Conservation (phyloP, 2,329 filamentous ascomycete species). For the Fusarium penzigii region DNA sequence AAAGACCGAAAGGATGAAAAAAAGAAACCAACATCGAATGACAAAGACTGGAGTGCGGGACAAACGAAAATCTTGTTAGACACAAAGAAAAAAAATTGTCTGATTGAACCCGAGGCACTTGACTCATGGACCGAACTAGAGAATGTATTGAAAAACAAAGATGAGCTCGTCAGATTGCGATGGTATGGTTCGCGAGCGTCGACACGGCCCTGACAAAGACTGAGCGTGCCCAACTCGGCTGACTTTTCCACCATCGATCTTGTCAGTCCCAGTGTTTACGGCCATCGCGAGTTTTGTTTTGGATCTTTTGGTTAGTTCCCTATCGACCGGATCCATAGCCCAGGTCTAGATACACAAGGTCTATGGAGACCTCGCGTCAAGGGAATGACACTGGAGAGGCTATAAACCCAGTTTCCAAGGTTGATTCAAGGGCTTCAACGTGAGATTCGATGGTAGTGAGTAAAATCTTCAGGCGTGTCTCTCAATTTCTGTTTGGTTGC, state of each 20-base stretch:
- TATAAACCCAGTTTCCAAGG: constrained; percentile 15
- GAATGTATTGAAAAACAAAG: neutral
- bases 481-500: constrained; percentile 1
- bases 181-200: constrained; percentile 18
- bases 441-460: neutral
- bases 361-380: constrained; percentile 11
- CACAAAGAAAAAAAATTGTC: constrained; percentile 13
- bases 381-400: constrained; percentile 20
- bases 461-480: constrained; percentile 3
- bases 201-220: constrained; percentile 2
- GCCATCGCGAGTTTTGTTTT: constrained; percentile 7
- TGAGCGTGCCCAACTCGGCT: constrained; percentile 5
- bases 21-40: neutral
- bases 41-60: neutral
- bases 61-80: neutral
- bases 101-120: constrained; percentile 2
- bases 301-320: constrained; percentile 7
- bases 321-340: constrained; percentile 20
- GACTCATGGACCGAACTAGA: constrained; percentile 5
- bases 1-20: constrained; percentile 1
- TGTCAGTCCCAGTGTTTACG: constrained; percentile 10
- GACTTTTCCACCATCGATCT: constrained; percentile 10
- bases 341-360: constrained; percentile 21
- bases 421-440: constrained; percentile 4
- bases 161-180: constrained; percentile 2